Base-by-base conservation (phyloP, 1,284 basidiomycete genomes). In the Kalmanozyma brasiliensis region DNA sequence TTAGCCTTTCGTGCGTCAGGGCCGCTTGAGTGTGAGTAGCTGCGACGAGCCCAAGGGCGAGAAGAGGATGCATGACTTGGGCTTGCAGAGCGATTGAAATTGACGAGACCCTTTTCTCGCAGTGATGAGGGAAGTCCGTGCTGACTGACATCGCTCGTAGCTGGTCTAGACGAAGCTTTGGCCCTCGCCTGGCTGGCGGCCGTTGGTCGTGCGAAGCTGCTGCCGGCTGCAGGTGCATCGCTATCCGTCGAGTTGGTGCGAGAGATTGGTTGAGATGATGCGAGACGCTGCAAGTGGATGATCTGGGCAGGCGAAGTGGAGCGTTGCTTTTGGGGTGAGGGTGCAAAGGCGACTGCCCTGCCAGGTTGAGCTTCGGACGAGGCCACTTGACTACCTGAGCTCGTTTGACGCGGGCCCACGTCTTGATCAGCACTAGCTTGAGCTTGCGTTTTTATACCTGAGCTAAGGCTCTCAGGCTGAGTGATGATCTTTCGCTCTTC, bases 301-400 rank as follows among this genome's bases (percentile, higher is more conserved):
- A 32, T 10, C 1, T 40, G 52, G 17, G 60, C 45, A 2, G 68
- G 58, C 30, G 49, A 59, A 0, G 35, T 45, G 20, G 64, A 57
- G 6, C 58, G 52, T 48, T 61, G 60, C 53, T 78, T 78, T 38
- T 74, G 74, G 20, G 76, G 76, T 4, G 76, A 78, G 11, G 76
- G 76, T n/a, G 76, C 76, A 32, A 78, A 78, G 8, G 74, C 76
- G 14, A 78, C 74, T 4, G 68, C 53, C 43, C 73, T 78, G 35
- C 33, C 42, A 20, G 24, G 56, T 10, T 49, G 42, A 1, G 61
- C 41, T 1, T 40, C 41, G 11, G 49, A 38, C 16, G 38, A 46
- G 26, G 51, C 61, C 3, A 20, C 35, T 3, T 61, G 60, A 20
- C 41, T 59, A 4, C 52, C 42, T 1, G 24, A 32, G 52, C 57